Percentiles rank a stretch among this genome's conserved stretches.
Evolutionary conservation across 1,284 basidiomycete species (phyloP).

Genomic region (Irpex lacteus): DNA sequence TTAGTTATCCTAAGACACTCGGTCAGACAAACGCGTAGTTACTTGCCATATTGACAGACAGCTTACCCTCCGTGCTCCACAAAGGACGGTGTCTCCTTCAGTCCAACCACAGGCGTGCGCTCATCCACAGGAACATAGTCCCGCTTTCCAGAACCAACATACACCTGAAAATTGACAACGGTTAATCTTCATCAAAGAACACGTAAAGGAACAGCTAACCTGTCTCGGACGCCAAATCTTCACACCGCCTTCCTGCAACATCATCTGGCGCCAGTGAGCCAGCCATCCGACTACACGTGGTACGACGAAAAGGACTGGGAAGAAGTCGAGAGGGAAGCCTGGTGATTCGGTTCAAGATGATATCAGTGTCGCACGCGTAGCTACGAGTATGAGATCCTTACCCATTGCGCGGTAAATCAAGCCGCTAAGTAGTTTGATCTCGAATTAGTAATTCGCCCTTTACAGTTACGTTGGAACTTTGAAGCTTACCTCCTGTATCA

Average conservation of each 20-base stretch:
- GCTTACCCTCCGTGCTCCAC: constrained; percentile 77
- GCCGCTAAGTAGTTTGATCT: constrained; percentile 44
- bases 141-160: constrained; percentile 69
- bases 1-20: constrained; percentile 62
- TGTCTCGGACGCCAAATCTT: constrained; percentile 91
- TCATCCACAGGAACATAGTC: constrained; percentile 68
- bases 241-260: constrained; percentile 82
- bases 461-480: neutral
- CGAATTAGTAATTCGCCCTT: neutral
- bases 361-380: neutral
- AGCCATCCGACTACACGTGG: constrained; percentile 89
- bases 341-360: neutral
- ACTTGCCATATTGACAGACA: neutral
- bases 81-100: constrained; percentile 57
- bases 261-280: constrained; percentile 90
- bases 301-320: constrained; percentile 87
- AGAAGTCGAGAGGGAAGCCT: constrained; percentile 89
- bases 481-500: too few species aligned
- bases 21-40: constrained; percentile 1
- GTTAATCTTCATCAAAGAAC: constrained; percentile 6
- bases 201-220: constrained; percentile 33
- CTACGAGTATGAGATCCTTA: constrained; percentile 31
- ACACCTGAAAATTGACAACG: constrained; percentile 47
- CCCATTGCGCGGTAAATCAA: constrained; percentile 88
- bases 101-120: constrained; percentile 51